Conservation (phyloP, 257 asterid species). For the Ilex asprella region DNA sequence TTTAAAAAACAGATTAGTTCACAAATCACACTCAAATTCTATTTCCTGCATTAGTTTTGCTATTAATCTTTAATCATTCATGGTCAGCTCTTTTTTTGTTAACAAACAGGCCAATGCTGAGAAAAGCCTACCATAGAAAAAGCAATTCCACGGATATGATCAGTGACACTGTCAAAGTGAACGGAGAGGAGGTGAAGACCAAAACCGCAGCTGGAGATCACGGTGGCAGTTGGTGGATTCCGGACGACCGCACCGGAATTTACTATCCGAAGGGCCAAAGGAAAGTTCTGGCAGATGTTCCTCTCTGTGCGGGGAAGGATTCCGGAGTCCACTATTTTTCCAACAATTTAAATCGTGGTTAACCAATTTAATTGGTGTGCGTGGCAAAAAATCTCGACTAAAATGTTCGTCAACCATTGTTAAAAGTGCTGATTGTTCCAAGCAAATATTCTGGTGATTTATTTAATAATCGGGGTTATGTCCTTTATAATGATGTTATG, state of each 20-base stretch:
- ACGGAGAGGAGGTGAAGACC: conserved; percentile 39
- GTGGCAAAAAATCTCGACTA: too few relatives aligned
- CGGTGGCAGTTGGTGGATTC: conserved; percentile 38
- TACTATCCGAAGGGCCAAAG: conserved; percentile 73
- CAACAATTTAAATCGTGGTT: conserved; percentile 15
- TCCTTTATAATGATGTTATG: too few relatives aligned
- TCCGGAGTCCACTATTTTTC: conserved; percentile 39
- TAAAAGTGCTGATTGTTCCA: too few relatives aligned
- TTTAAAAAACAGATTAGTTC: too few relatives aligned
- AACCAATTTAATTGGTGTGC: neutral
- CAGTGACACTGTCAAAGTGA: conserved; percentile 30
- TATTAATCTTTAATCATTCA: too few relatives aligned
- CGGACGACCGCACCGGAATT: conserved; percentile 52
- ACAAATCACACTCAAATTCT: too few relatives aligned
- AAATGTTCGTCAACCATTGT: too few relatives aligned
- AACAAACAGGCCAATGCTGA: conserved; percentile 34
- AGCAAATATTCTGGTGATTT: too few relatives aligned
- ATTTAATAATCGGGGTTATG: too few relatives aligned
- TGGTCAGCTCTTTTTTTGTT: too few relatives aligned
- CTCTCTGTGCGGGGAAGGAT: conserved; percentile 31
- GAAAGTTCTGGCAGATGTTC: conserved; percentile 52
- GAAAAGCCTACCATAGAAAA: conserved; percentile 52
- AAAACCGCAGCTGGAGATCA: conserved; percentile 15
- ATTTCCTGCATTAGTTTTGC: too few relatives aligned
- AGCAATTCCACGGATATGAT: conserved; percentile 29